These are phyloP conservation scores for Eucalyptus cloeziana DNA, from an alignment of 345 rosid genomes.

Conservation along the genomic window DNA sequence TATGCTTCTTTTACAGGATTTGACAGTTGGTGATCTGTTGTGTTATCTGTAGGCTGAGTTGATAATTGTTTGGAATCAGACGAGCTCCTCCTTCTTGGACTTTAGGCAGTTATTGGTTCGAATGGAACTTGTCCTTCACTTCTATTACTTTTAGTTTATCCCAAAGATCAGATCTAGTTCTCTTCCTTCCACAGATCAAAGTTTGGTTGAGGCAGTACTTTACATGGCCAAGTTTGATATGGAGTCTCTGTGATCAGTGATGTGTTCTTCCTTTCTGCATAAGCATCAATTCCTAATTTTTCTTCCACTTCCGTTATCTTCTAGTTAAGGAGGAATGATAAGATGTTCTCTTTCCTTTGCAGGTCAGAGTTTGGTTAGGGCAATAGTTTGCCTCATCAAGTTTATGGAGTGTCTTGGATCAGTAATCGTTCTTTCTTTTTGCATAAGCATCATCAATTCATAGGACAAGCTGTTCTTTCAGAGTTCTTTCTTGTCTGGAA, in stretches of 20 bases:
- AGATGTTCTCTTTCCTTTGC: not conserved
- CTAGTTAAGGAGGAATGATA: not conserved
- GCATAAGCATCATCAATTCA: not conserved
- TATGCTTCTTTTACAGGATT: not conserved
- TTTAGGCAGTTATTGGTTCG: not conserved
- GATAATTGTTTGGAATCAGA: not conserved
- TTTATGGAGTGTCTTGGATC: not conserved
- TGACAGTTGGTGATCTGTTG: not conserved
- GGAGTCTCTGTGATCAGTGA: not conserved
- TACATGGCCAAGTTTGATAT: not conserved
- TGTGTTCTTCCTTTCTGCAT: not conserved
- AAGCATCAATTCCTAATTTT: not conserved
- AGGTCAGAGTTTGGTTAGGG: not conserved
- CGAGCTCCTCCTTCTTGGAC: not conserved
- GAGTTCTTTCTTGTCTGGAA: not conserved
- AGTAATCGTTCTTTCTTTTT: not conserved
- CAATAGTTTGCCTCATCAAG: not conserved
- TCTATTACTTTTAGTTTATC: not conserved
- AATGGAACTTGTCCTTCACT: not conserved
- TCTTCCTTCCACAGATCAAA: not conserved
- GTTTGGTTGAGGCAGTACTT: not conserved
- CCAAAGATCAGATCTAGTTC: not conserved
- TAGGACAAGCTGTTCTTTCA: not conserved
- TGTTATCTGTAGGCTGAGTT: fast-evolving
- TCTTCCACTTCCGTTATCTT: not conserved